A percentile compares a stretch with the other conserved stretches of the same genome.
Evolutionary conservation across 139 green algal genomes (phyloP).

Genomic region (Chlorella sp.): DNA sequence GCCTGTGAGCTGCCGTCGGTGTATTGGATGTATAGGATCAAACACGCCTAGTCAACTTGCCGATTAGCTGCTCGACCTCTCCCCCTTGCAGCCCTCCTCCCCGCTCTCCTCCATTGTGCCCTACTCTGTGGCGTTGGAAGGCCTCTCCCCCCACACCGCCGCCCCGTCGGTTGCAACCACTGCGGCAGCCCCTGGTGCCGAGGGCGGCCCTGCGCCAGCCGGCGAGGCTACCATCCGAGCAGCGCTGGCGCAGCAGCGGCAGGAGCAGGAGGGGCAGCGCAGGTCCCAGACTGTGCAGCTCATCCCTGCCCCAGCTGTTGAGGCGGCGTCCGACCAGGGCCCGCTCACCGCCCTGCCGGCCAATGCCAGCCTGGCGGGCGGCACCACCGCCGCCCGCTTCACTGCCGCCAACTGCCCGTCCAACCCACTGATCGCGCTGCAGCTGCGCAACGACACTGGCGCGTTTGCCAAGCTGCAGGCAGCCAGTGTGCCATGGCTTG

Average conservation of each 20-base stretch:
- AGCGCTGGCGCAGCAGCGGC: neutral
- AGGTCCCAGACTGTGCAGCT: neutral
- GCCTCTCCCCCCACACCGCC: neutral
- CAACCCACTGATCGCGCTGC: neutral
- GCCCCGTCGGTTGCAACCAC: neutral
- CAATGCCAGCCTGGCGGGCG: neutral
- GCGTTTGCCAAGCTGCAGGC: neutral
- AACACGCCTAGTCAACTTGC: too few relatives aligned
- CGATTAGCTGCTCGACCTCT: too few relatives aligned
- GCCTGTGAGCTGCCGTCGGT: too few relatives aligned
- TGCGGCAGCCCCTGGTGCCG: neutral
- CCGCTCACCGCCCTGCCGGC: neutral
- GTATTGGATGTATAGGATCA: too few relatives aligned
- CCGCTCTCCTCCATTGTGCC: neutral
- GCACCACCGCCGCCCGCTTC: neutral
- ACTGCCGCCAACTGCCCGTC: neutral
- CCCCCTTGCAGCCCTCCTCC: neutral
- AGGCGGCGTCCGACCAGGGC: neutral
- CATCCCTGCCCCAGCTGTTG: neutral
- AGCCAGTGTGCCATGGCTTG: neutral
- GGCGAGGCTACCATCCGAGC: neutral
- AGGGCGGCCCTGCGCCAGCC: neutral
- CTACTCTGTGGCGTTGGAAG: neutral
- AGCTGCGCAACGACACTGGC: neutral
- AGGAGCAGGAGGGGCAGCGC: neutral